Evolutionary conservation across 345 rosid species (phyloP).

Genomic region (Eucalyptus cloeziana): DNA sequence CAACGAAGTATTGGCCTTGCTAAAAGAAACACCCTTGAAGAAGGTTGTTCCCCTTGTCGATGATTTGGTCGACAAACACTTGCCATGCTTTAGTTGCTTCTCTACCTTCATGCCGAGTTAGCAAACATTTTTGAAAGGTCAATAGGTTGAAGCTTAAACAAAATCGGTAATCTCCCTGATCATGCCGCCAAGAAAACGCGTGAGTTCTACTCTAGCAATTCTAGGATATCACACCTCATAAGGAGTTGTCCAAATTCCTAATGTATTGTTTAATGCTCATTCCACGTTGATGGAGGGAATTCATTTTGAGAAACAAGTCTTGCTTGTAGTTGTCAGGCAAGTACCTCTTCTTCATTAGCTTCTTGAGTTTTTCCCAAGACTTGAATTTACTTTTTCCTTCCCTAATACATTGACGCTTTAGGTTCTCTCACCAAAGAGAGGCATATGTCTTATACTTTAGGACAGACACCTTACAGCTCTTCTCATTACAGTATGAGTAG

Average conservation of each 20-base stretch:
- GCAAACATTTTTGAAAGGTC: not conserved
- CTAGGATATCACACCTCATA: not conserved
- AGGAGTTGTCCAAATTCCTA: not conserved
- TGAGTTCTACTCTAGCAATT: not conserved
- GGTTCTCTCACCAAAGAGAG: not conserved
- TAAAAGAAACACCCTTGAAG: not conserved
- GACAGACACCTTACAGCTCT: not conserved
- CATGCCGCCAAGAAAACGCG: not conserved
- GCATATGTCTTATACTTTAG: not conserved
- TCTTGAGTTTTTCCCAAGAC: not conserved
- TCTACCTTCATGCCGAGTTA: not conserved
- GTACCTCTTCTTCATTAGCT: not conserved
- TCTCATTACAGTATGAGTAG: not conserved
- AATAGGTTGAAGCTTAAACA: not conserved
- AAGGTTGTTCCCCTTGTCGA: not conserved
- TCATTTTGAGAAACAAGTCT: not conserved
- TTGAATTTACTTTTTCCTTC: not conserved
- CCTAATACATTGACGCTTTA: not conserved
- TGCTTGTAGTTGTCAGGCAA: not conserved
- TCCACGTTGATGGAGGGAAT: not conserved
- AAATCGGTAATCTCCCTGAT: not conserved
- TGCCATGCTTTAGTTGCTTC: not conserved
- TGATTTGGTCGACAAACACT: not conserved
- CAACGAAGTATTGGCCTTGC: not conserved
- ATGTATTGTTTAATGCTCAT: not conserved